A percentile compares a stretch with the other conserved stretches of the same genome.
phyloP scores from a whole-genome alignment of 192 early-diverging fungal genomes.

The Powellomyces hirtus region DNA sequence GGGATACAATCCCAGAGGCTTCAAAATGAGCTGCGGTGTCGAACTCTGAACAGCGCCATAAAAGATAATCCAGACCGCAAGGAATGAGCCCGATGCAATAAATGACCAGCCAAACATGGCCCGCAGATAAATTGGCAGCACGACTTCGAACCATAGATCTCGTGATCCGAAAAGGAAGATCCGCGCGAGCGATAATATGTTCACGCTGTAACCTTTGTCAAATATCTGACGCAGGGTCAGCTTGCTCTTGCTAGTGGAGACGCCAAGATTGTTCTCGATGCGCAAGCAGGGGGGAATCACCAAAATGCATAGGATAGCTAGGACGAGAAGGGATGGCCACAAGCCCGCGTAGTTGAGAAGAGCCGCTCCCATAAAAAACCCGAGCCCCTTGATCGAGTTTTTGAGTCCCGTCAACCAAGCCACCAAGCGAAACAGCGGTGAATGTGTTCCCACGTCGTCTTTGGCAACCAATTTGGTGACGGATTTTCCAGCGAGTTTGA shows the following conservation, averaged over 20 bases:
- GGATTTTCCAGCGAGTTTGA: constrained; percentile 46
- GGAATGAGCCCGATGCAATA: constrained; percentile 28
- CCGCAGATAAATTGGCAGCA: constrained; percentile 1
- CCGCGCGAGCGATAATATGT: constrained; percentile 42
- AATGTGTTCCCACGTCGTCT: constrained; percentile 7
- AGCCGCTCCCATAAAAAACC: constrained; percentile 43
- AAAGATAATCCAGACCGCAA: constrained; percentile 47
- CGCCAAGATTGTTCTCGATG: constrained; percentile 27
- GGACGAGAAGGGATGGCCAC: constrained; percentile 33
- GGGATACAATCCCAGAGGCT: constrained; percentile 23
- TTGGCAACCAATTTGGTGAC: constrained; percentile 45
- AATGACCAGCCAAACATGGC: constrained; percentile 37
- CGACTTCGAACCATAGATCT: constrained; percentile 21
- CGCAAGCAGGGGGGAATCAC: constrained; percentile 8
- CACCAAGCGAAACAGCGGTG: constrained; percentile 40
- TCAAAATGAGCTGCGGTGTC: constrained; percentile 35
- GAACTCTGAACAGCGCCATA: constrained; percentile 45
- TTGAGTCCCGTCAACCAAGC: constrained; percentile 49
- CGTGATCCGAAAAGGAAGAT: constrained; percentile 47
- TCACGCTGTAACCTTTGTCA: constrained; percentile 24
- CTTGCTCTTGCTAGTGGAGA: constrained; percentile 2
- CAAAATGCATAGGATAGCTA: constrained; percentile 21
- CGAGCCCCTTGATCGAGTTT: constrained; percentile 49
- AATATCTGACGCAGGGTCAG: constrained; percentile 31
- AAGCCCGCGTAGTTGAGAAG: constrained; percentile 32